Evolutionary conservation across 192 early-diverging fungal species (phyloP).

Genomic region (Ambispora gerdemannii): DNA sequence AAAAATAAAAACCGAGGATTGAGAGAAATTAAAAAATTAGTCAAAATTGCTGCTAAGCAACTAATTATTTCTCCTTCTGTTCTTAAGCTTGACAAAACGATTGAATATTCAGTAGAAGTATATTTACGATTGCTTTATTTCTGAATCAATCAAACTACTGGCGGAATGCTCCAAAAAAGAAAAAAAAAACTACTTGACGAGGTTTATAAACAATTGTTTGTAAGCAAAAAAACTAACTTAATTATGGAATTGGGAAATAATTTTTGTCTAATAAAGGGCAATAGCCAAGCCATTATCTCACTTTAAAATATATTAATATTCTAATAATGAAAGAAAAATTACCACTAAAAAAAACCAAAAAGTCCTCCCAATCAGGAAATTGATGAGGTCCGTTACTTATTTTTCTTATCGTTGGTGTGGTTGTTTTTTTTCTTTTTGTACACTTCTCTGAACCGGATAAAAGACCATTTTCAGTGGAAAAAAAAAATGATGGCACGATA

Average conservation of each 20-base stretch:
- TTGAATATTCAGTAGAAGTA: background rate
- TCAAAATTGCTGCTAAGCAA: background rate
- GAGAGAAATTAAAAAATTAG: conserved; percentile 16
- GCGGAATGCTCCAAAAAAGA: conserved; percentile 14
- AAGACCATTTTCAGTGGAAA: no score
- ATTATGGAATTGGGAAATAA: conserved; percentile 9
- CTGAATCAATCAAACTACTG: conserved; percentile 5
- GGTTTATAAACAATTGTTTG: conserved; percentile 16
- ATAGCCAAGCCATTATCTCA: background rate
- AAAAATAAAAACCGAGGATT: background rate
- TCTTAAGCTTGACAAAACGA: background rate
- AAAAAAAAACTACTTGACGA: conserved; percentile 10
- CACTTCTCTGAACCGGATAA: no score
- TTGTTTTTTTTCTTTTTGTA: no score
- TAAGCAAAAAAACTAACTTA: conserved; percentile 11
- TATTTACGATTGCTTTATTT: conserved; percentile 19
- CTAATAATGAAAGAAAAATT: no score
- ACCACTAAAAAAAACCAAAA: no score
- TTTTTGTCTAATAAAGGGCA: background rate
- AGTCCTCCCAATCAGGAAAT: no score
- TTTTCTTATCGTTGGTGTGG: no score
- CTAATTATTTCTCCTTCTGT: conserved; percentile 4
- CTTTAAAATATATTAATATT: no score
- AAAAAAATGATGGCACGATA: no score
- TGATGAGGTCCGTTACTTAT: no score